Evolutionary conservation across 164 flowering plant species (phyloP).

Genomic region (Stephania yunnanensis): DNA sequence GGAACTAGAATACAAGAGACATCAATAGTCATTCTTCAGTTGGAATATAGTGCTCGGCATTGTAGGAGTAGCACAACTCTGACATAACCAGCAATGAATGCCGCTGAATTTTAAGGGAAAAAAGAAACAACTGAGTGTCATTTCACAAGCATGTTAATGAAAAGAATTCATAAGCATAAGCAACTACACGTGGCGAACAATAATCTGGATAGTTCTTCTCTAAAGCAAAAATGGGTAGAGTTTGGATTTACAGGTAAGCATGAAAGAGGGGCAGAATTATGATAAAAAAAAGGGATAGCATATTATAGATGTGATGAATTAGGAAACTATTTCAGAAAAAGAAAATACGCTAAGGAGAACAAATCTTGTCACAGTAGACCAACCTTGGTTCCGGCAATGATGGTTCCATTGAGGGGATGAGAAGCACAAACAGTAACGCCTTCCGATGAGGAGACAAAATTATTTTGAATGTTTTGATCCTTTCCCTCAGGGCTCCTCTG

Average conservation of each 20-base stretch:
- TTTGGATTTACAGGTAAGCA: background rate
- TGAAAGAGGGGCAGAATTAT: background rate
- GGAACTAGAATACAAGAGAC: background rate
- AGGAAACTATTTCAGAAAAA: background rate
- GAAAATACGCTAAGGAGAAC: background rate
- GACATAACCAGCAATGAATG: conserved; percentile 50
- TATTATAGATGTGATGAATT: background rate
- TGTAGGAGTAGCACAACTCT: conserved; percentile 25
- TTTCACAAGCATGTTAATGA: no score
- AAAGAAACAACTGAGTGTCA: no score
- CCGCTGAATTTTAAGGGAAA: conserved; percentile 31
- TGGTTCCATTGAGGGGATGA: conserved; percentile 73
- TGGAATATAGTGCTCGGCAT: background rate
- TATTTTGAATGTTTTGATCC: conserved; percentile 31
- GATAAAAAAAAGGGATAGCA: background rate
- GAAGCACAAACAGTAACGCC: conserved; percentile 63
- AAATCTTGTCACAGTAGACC: conserved; percentile 13
- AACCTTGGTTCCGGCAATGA: conserved; percentile 87
- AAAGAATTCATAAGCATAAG: no score
- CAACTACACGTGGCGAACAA: no score
- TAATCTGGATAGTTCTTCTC: no score
- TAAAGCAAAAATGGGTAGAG: no score
- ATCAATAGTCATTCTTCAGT: background rate
- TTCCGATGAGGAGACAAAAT: conserved; percentile 54
- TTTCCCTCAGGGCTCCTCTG: conserved; percentile 13